A percentile compares a stretch with the other conserved stretches of the same genome.
phyloP scores from a whole-genome alignment of 495 filamentous ascomycete species.

The Penicillium goetzii region DNA sequence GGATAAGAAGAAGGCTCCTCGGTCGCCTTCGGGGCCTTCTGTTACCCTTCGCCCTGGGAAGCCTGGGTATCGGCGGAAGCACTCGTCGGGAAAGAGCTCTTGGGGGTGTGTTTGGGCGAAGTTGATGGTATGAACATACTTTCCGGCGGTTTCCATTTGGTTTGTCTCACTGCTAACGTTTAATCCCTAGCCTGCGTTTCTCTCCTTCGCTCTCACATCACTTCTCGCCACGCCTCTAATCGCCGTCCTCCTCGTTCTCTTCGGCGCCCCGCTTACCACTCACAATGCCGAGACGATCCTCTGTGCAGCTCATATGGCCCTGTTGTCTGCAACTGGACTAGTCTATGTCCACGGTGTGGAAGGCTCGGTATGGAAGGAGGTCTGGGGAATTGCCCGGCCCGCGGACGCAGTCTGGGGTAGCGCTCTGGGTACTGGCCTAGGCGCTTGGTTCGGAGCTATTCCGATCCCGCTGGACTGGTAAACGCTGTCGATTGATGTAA shows the following conservation, averaged over 20 bases:
- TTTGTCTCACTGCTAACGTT: conserved; percentile 8
- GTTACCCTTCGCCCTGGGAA: conserved; percentile 29
- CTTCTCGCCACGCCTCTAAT: conserved; percentile 67
- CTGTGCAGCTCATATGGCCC: conserved; percentile 76
- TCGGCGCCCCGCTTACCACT: conserved; percentile 88
- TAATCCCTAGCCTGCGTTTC: conserved; percentile 58
- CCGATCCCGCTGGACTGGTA: conserved; percentile 96
- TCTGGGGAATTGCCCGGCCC: conserved; percentile 55
- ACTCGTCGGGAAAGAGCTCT: conserved; percentile 22
- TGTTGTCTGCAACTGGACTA: conserved; percentile 73
- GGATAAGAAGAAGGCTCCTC: conserved; percentile 38
- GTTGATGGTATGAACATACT: conserved; percentile 38
- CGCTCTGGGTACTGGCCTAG: conserved; percentile 53
- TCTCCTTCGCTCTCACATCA: conserved; percentile 64
- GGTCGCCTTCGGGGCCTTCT: conserved; percentile 25
- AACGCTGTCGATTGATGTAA: conserved; percentile 30
- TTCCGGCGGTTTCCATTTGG: not conserved
- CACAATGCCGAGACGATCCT: conserved; percentile 79
- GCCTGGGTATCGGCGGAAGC: conserved; percentile 33
- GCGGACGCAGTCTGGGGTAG: conserved; percentile 47
- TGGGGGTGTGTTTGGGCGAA: conserved; percentile 32
- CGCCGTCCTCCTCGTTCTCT: conserved; percentile 71
- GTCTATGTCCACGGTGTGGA: conserved; percentile 87
- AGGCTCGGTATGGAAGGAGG: conserved; percentile 69
- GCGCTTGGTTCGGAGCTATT: conserved; percentile 69